Evolutionary conservation across 1,284 basidiomycete species (phyloP).

Genomic region (Irpex sp.): DNA sequence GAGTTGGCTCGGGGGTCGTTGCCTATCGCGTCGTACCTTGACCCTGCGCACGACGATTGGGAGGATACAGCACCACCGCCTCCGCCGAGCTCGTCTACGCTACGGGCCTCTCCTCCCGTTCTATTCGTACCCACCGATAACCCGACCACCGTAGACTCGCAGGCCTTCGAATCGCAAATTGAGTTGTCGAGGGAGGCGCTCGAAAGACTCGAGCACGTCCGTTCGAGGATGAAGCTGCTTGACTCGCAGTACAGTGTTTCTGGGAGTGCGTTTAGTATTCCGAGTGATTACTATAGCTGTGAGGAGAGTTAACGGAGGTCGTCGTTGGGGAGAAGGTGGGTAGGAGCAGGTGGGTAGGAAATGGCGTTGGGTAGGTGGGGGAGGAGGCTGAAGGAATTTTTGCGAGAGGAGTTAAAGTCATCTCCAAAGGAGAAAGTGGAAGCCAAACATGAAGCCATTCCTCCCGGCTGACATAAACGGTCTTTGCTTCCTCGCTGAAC

Average conservation of each 20-base stretch:
- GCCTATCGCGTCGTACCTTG: constrained; percentile 4
- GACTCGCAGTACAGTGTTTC: not conserved
- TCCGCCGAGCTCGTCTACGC: not conserved
- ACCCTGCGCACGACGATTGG: not conserved
- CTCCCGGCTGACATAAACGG: not conserved
- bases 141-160: not conserved
- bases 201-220: not conserved
- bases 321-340: too few species aligned
- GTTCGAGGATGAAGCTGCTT: not conserved
- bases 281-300: not conserved
- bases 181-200: not conserved
- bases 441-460: too few species aligned
- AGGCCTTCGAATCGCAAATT: not conserved
- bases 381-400: too few species aligned
- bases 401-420: too few species aligned
- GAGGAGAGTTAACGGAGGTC: not conserved
- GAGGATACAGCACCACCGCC: not conserved
- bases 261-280: constrained; percentile 3
- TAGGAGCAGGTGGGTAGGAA: too few species aligned
- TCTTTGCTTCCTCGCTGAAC: too few species aligned
- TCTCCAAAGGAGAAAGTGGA: too few species aligned
- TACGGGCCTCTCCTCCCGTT: not conserved
- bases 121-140: not conserved
- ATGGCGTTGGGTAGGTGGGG: too few species aligned
- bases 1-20: not conserved